These are phyloP conservation scores for Colletotrichum zoysiae DNA, from an alignment of 2,329 filamentous ascomycete species.

Conservation along the genomic window DNA sequence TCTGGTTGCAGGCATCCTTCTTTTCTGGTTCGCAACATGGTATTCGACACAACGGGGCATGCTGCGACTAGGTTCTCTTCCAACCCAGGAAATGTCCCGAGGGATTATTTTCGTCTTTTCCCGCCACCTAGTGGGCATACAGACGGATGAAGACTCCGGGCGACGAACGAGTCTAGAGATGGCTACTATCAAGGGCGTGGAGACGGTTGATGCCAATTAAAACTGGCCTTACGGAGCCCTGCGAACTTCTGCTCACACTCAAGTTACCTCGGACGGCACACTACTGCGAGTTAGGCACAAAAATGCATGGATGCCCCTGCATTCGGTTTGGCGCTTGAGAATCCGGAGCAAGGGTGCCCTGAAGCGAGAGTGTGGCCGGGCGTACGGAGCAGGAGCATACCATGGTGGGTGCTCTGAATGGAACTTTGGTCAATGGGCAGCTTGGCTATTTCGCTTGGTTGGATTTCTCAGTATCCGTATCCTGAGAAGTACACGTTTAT, in stretches of 20 bases:
- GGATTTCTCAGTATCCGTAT: neutral
- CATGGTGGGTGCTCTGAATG: constrained; percentile 23
- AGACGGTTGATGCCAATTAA: constrained; percentile 16
- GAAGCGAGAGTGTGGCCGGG: constrained; percentile 31
- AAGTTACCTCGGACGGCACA: constrained; percentile 5
- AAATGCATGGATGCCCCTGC: constrained; percentile 20
- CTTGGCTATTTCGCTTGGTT: constrained; percentile 5
- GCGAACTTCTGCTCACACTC: constrained; percentile 11
- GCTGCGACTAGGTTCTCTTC: neutral
- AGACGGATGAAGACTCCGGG: too few species aligned
- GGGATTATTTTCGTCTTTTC: neutral
- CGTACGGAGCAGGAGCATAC: constrained; percentile 23
- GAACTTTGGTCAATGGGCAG: constrained; percentile 21
- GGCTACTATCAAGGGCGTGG: neutral
- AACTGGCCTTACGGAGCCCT: constrained; percentile 28
- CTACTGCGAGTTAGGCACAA: constrained; percentile 17
- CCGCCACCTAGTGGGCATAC: neutral
- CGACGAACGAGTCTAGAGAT: neutral
- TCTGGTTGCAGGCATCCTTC: neutral
- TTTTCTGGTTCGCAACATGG: neutral
- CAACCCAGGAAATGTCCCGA: neutral
- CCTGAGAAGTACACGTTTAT: too few species aligned
- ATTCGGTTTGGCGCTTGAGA: constrained; percentile 5
- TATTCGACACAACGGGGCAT: neutral
- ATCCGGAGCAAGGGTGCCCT: constrained; percentile 27